These are phyloP conservation scores for Chlamydomonas urium DNA, from an alignment of 139 green algal species.

Conservation along the genomic window DNA sequence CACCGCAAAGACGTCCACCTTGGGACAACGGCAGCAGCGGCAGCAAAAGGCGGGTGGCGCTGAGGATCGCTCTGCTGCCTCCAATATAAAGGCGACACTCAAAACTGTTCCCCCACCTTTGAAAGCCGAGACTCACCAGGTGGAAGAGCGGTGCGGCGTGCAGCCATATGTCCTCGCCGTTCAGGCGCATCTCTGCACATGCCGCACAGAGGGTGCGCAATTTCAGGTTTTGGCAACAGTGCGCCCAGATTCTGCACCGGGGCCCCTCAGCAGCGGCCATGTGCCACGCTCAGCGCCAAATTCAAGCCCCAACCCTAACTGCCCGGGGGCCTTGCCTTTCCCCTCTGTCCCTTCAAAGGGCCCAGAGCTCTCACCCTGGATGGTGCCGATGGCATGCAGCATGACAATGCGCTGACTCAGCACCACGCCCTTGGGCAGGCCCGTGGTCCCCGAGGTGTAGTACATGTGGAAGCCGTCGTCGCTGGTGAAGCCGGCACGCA, in stretches of 20 bases:
- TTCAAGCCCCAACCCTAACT: no score
- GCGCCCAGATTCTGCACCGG: no score
- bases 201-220: not conserved
- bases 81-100: no score
- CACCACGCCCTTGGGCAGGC: slow-evolving; percentile 76
- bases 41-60: no score
- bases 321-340: no score
- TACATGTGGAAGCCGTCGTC: slow-evolving; percentile 54
- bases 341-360: not conserved
- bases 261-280: no score
- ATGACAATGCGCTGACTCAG: slow-evolving; percentile 74
- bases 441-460: slow-evolving; percentile 81
- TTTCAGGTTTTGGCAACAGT: no score
- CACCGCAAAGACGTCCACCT: slow-evolving; percentile 89
- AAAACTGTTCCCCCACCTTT: no score
- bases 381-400: slow-evolving; percentile 61
- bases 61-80: no score
- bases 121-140: no score
- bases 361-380: not conserved
- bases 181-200: slow-evolving; percentile 71
- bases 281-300: no score
- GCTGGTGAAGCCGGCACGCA: not conserved
- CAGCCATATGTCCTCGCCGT: slow-evolving; percentile 71
- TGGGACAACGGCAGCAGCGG: no score
- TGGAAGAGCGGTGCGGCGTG: slow-evolving; percentile 93